A percentile compares a stretch with the other conserved stretches of the same genome.
These are phyloP conservation scores for Colletotrichum salicis DNA, from an alignment of 2,329 filamentous ascomycete genomes.

Conservation along the genomic window DNA sequence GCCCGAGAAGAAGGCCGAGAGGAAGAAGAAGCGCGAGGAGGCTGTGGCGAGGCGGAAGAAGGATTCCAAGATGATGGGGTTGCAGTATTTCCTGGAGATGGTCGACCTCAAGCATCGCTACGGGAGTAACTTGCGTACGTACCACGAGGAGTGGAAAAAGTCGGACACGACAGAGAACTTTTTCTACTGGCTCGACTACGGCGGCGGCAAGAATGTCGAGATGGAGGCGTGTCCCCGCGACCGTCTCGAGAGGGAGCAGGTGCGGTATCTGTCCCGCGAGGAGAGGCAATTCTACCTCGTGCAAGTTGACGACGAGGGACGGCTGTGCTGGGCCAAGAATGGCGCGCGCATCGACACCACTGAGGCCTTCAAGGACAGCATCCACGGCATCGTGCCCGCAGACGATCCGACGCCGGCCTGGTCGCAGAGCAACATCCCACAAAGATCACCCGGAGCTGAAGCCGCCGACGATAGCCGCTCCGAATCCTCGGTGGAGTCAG, in stretches of 20 bases:
- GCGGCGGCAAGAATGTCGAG: conserved; percentile 77
- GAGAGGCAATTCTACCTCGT: conserved; percentile 86
- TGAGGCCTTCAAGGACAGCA: conserved; percentile 79
- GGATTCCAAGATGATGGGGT: conserved; percentile 81
- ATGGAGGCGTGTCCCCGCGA: conserved; percentile 78
- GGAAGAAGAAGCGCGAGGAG: conserved; percentile 55
- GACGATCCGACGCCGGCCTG: conserved; percentile 70
- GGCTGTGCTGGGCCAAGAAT: conserved; percentile 89
- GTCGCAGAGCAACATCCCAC: conserved; percentile 44
- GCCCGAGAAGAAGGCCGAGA: conserved; percentile 50
- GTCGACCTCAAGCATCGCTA: conserved; percentile 89
- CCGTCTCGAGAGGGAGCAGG: conserved; percentile 79
- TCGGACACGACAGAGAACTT: conserved; percentile 84
- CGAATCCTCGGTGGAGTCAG: conserved; percentile 54
- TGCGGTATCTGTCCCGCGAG: conserved; percentile 85
- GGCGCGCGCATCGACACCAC: conserved; percentile 81
- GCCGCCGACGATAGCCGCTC: conserved; percentile 44
- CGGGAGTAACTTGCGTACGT: conserved; percentile 81
- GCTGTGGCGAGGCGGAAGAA: conserved; percentile 68
- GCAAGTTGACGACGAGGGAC: conserved; percentile 76
- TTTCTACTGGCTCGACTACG: conserved; percentile 92
- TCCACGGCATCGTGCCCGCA: conserved; percentile 75
- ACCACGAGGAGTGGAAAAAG: conserved; percentile 87
- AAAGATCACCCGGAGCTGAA: conserved; percentile 33
- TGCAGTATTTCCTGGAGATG: conserved; percentile 89